Percentiles rank a stretch among this genome's conserved stretches.
phyloP scores from a whole-genome alignment of 495 filamentous ascomycete species.

The Penicillium egyptiacum region DNA sequence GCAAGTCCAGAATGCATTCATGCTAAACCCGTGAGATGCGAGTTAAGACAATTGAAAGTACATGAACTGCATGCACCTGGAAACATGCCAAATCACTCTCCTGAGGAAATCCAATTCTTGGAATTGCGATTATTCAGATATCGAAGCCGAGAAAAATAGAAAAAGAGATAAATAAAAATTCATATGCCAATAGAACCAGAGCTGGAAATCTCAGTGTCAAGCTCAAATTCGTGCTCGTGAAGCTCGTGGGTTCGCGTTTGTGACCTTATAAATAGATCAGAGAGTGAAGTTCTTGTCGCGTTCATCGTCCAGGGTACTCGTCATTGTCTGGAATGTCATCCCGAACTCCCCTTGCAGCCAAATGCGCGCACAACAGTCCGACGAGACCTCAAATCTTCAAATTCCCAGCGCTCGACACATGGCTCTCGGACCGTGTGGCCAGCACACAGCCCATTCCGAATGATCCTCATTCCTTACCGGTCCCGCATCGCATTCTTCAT shows the following conservation, averaged over 20 bases:
- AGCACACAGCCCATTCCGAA: conserved; percentile 29
- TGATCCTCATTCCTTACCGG: conserved; percentile 15
- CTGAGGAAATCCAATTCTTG: neutral
- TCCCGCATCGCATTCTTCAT: conserved; percentile 11
- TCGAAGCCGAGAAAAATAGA: conserved; percentile 23
- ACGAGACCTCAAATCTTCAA: conserved; percentile 11
- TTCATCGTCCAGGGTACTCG: neutral
- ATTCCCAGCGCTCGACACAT: conserved; percentile 23
- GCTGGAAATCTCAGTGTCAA: conserved; percentile 24
- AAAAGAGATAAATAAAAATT: conserved; percentile 23
- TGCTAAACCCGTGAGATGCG: neutral
- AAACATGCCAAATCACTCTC: neutral
- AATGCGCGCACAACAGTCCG: conserved; percentile 13
- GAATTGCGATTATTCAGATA: conserved; percentile 23
- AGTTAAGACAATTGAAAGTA: neutral
- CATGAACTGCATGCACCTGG: neutral
- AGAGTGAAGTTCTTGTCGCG: conserved; percentile 1
- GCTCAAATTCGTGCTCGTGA: conserved; percentile 40
- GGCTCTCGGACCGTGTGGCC: conserved; percentile 31
- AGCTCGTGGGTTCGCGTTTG: conserved; percentile 38
- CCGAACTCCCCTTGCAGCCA: conserved; percentile 10
- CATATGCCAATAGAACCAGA: conserved; percentile 26
- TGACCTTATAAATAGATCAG: conserved; percentile 29
- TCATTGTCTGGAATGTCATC: conserved; percentile 6
- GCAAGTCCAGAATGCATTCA: neutral